These are phyloP conservation scores for Agaricus blazei DNA, from an alignment of 768 basidiomycete species.

Conservation along the genomic window DNA sequence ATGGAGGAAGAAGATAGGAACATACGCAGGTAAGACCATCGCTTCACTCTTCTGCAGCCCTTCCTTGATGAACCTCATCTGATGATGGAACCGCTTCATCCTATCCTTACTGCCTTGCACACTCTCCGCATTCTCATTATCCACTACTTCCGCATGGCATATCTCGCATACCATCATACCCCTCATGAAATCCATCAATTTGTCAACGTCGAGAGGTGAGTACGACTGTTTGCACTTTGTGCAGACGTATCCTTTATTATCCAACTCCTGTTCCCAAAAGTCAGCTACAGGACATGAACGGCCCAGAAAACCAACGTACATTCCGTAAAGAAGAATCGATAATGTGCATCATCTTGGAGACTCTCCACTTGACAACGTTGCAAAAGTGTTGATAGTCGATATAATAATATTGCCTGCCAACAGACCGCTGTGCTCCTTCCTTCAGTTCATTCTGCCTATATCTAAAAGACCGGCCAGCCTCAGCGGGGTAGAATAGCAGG, in stretches of 20 bases:
- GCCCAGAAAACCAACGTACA: conserved; percentile 38
- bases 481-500: neutral
- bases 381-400: conserved; percentile 94
- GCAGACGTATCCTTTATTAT: conserved; percentile 97
- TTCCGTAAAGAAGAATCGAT: conserved; percentile 90
- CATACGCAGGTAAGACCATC: conserved; percentile 80
- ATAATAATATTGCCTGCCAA: conserved; percentile 91
- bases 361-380: conserved; percentile 97
- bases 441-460: conserved; percentile 90
- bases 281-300: neutral
- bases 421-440: conserved; percentile 82
- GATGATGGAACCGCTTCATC: conserved; percentile 92
- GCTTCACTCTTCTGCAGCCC: conserved; percentile 86
- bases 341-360: conserved; percentile 85
- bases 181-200: conserved; percentile 66
- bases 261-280: conserved; percentile 67
- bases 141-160: conserved; percentile 80
- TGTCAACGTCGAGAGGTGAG: conserved; percentile 80
- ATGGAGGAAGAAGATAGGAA: conserved; percentile 19
- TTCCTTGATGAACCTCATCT: conserved; percentile 84
- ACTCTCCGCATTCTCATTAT: conserved; percentile 88
- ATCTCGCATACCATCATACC: conserved; percentile 81
- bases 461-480: conserved; percentile 30
- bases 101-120: conserved; percentile 85
- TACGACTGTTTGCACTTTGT: conserved; percentile 83